Conservation (phyloP, 2,329 filamentous ascomycete genomes). For the Aureobasidium musti region DNA sequence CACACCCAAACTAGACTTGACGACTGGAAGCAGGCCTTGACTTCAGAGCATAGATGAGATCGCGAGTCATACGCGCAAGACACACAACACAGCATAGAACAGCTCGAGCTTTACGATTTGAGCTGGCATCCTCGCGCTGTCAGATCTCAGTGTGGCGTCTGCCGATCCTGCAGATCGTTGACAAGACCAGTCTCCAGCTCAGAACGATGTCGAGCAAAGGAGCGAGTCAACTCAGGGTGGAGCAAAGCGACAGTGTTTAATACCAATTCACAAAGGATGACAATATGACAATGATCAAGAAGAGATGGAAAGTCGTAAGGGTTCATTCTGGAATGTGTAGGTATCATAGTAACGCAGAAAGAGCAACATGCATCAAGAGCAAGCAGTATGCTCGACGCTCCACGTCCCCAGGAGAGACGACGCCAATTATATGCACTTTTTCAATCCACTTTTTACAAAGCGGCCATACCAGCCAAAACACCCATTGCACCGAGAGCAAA, state of each 20-base stretch:
- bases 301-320: background rate
- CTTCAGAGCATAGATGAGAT: slow-evolving; percentile 22
- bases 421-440: slow-evolving; percentile 10
- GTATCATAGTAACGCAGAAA: slow-evolving; percentile 25
- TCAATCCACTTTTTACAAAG: slow-evolving; percentile 29
- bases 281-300: background rate
- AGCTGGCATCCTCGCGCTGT: background rate
- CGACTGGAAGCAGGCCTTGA: slow-evolving; percentile 48
- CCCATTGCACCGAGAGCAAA: slow-evolving; percentile 44
- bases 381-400: background rate
- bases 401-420: background rate
- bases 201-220: background rate
- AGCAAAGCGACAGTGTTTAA: background rate
- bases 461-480: slow-evolving; percentile 34
- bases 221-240: no score
- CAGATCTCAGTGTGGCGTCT: background rate
- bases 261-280: background rate
- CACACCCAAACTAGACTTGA: slow-evolving; percentile 64
- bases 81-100: background rate
- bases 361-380: background rate
- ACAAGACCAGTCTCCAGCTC: background rate
- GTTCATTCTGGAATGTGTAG: slow-evolving; percentile 19
- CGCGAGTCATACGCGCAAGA: background rate
- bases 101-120: background rate
- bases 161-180: background rate